Conservation (phyloP, 257 asterid species). For the Solanum habrochaites region DNA sequence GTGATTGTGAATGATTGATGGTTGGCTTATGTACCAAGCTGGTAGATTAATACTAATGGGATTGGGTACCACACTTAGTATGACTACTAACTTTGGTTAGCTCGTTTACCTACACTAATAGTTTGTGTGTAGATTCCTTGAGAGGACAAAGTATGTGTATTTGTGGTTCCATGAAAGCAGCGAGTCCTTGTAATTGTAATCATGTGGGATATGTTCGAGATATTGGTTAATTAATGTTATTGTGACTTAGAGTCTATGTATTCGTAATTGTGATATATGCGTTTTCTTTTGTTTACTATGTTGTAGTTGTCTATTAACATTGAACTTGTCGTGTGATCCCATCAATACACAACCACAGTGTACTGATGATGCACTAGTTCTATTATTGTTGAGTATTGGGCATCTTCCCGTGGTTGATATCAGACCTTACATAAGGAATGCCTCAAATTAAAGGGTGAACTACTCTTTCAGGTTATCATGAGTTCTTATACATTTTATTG, state of each 20-base stretch:
- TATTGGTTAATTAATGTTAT: not conserved
- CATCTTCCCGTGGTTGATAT: not conserved
- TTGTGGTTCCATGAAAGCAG: not conserved
- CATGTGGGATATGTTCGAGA: not conserved
- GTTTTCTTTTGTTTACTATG: not conserved
- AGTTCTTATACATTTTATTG: not conserved
- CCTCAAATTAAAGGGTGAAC: not conserved
- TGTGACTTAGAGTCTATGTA: not conserved
- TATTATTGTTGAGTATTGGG: not conserved
- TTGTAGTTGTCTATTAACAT: too few species aligned
- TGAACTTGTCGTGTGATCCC: not conserved
- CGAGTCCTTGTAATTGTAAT: not conserved
- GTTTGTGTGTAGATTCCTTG: not conserved
- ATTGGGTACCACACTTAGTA: not conserved
- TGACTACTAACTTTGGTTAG: not conserved
- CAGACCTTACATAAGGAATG: not conserved
- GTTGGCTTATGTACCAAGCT: not conserved
- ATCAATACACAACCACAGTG: not conserved
- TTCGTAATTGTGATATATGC: not conserved
- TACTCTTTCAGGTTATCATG: not conserved
- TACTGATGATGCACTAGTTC: not conserved
- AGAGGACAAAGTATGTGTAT: not conserved
- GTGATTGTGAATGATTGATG: not conserved
- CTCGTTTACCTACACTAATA: not conserved
- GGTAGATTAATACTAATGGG: not conserved